Conservation (phyloP, 352 stramenopile species). For the Peronospora belbahrii region DNA sequence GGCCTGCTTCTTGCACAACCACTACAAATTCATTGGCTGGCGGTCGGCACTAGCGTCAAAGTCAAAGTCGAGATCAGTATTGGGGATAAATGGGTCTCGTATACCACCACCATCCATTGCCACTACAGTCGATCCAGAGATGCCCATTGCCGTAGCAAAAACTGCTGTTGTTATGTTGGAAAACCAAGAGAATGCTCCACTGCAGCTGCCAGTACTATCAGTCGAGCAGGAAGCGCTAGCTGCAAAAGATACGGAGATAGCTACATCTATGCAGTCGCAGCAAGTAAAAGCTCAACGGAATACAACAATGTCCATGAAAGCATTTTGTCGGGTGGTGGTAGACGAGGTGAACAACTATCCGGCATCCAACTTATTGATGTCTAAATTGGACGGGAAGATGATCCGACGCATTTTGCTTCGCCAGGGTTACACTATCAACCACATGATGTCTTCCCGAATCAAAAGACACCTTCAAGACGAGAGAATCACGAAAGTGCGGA, state of each 20-base stretch:
- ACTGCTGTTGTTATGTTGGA: not conserved
- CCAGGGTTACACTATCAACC: conserved; percentile 68
- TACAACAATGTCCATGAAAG: conserved; percentile 74
- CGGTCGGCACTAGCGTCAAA: conserved; percentile 12
- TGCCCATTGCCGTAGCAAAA: not conserved
- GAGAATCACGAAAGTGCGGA: conserved; percentile 43
- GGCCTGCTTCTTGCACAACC: conserved; percentile 71
- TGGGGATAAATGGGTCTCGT: not conserved
- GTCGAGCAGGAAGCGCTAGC: not conserved
- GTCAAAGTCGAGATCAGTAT: not conserved
- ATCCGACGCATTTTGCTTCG: conserved; percentile 65
- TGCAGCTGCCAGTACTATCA: not conserved
- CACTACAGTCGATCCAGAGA: conserved; percentile 1
- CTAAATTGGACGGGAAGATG: conserved; percentile 64
- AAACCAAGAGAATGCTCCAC: not conserved
- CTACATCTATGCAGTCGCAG: not conserved
- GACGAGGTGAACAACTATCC: conserved; percentile 62
- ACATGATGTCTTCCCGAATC: conserved; percentile 81
- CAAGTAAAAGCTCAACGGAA: conserved; percentile 46
- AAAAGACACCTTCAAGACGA: conserved; percentile 62
- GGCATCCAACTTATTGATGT: conserved; percentile 46
- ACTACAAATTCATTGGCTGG: conserved; percentile 82
- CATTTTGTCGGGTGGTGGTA: conserved; percentile 64
- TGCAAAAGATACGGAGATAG: not conserved
- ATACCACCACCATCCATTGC: conserved; percentile 1